Evolutionary conservation across 345 rosid genomes (phyloP).

Genomic region (Pistacia atlantica): DNA sequence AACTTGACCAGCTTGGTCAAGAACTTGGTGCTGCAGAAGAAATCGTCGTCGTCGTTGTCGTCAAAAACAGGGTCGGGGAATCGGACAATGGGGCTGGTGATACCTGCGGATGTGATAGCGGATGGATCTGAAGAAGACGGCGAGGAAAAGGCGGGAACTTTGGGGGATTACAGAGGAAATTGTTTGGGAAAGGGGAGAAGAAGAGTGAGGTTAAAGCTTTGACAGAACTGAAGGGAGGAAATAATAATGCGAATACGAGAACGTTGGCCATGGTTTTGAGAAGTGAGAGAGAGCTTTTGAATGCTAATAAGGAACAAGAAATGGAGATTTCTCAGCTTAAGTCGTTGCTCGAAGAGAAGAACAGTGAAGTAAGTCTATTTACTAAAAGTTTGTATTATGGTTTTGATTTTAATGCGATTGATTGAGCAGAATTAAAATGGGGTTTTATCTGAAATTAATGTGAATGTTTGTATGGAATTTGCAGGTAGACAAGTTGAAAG

Average conservation of each 20-base stretch:
- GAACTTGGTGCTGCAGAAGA: constrained; percentile 80
- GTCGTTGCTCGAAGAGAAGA: constrained; percentile 58
- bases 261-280: constrained; percentile 88
- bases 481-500: constrained; percentile 93
- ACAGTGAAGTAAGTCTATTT: constrained; percentile 53
- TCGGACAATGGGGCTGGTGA: constrained; percentile 41
- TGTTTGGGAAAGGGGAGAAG: constrained; percentile 58
- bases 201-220: constrained; percentile 63
- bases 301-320: constrained; percentile 71
- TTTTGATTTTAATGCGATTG: no score
- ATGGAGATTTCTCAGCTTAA: constrained; percentile 58
- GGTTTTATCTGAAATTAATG: no score
- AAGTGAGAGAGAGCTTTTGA: constrained; percentile 87
- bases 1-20: constrained; percentile 66
- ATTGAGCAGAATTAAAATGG: no score
- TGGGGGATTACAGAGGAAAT: constrained; percentile 71
- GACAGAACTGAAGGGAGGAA: constrained; percentile 60
- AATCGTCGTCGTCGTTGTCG: constrained; percentile 10
- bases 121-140: constrained; percentile 72
- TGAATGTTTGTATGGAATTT: constrained; percentile 6
- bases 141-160: constrained; percentile 49
- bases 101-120: constrained; percentile 61
- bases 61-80: constrained; percentile 27
- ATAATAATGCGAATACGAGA: constrained; percentile 46
- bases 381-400: not conserved